A percentile compares a stretch with the other conserved stretches of the same genome.
These are phyloP conservation scores for Strigomonas galati DNA, from an alignment of 208 protist species.

Conservation along the genomic window DNA sequence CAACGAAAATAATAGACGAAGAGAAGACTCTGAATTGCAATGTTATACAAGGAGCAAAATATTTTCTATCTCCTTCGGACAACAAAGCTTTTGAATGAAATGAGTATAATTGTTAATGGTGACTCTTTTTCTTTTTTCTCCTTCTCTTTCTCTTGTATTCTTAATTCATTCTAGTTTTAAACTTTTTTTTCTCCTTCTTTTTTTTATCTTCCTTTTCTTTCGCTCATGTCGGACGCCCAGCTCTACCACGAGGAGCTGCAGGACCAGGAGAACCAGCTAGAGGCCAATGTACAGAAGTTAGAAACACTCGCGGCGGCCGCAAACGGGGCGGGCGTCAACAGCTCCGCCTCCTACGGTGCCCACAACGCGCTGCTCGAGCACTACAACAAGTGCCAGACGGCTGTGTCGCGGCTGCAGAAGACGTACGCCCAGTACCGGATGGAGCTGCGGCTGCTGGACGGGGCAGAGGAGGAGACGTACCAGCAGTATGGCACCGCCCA, in stretches of 20 bases:
- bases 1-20: too few relatives aligned
- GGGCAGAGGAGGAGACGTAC: conserved; percentile 23
- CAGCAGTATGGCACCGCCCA: conserved; percentile 19
- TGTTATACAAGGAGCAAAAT: too few relatives aligned
- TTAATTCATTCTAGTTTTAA: neutral
- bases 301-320: neutral
- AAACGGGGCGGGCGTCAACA: neutral
- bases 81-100: too few relatives aligned
- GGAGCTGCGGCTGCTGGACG: conserved; percentile 56
- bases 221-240: conserved; percentile 33
- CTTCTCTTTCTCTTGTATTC: neutral
- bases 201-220: conserved; percentile 19
- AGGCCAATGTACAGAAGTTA: conserved; percentile 22
- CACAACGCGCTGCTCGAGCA: neutral
- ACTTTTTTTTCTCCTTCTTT: conserved; percentile 11
- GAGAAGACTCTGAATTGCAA: too few relatives aligned
- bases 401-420: conserved; percentile 35
- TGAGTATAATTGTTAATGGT: too few relatives aligned
- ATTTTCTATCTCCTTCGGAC: too few relatives aligned
- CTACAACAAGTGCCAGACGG: conserved; percentile 1
- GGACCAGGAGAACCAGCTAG: conserved; percentile 45
- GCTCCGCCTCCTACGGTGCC: neutral
- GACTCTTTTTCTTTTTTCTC: conserved; percentile 5
- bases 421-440: conserved; percentile 50
- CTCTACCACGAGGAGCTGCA: conserved; percentile 68